Evolutionary conservation across 208 protist species (phyloP).

Genomic region (Porcisia deanei): DNA sequence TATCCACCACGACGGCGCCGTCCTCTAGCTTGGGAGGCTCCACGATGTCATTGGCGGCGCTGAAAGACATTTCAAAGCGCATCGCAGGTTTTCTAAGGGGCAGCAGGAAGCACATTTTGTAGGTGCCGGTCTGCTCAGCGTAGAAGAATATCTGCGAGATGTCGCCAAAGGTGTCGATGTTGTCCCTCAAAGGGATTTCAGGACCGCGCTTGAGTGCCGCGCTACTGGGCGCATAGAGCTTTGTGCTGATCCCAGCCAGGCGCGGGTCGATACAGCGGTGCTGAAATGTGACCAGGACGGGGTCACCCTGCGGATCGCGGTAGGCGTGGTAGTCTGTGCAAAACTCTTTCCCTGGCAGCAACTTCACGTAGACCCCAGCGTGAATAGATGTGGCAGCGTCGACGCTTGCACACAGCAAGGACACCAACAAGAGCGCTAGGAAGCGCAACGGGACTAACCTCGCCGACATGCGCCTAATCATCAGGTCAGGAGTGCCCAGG

Average conservation of each 20-base stretch:
- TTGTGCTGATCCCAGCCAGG: constrained; percentile 45
- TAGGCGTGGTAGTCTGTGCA: constrained; percentile 69
- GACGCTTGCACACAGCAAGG: not conserved
- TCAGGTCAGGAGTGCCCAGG: not conserved
- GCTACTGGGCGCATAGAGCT: constrained; percentile 47
- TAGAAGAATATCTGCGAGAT: constrained; percentile 60
- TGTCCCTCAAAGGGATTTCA: constrained; percentile 30
- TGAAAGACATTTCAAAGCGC: constrained; percentile 67
- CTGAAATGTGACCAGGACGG: constrained; percentile 53
- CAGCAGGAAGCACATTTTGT: constrained; percentile 66
- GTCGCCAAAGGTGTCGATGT: constrained; percentile 49
- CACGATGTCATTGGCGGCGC: constrained; percentile 56
- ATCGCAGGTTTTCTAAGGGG: constrained; percentile 59
- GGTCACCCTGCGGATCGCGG: constrained; percentile 59
- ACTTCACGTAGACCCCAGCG: constrained; percentile 60
- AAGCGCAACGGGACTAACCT: not conserved
- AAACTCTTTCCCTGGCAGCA: constrained; percentile 64
- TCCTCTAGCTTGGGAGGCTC: constrained; percentile 53
- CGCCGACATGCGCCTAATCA: too few relatives aligned
- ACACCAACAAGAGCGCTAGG: constrained; percentile 1
- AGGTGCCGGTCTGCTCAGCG: constrained; percentile 59
- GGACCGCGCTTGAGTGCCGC: constrained; percentile 29
- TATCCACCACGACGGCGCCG: constrained; percentile 64
- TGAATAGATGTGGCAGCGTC: constrained; percentile 2
- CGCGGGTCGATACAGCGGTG: constrained; percentile 67